Percentiles rank a stretch among this genome's conserved stretches.
phyloP scores from a whole-genome alignment of 768 basidiomycete genomes.

The Tulasnella sp. region DNA sequence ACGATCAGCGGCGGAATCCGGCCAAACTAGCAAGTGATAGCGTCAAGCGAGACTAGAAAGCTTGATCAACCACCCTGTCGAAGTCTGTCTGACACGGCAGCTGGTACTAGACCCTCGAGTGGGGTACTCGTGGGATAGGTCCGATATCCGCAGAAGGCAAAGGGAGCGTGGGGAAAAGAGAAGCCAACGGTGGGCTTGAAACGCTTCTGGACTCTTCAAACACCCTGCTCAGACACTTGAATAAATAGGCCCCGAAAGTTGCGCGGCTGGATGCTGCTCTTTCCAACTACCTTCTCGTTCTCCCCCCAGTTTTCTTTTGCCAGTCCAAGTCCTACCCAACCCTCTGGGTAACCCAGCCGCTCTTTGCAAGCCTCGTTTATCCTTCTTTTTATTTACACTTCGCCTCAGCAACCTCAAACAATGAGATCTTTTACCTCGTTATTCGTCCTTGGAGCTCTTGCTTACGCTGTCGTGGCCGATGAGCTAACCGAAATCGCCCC shows the following conservation, averaged over 20 bases:
- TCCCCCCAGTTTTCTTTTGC: not conserved
- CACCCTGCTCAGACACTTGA: not conserved
- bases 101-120: too few species aligned
- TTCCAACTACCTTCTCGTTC: not conserved
- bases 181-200: not conserved
- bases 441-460: not conserved
- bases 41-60: too few species aligned
- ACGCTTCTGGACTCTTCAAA: not conserved
- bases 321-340: not conserved
- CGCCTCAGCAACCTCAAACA: not conserved
- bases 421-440: conserved; percentile 31
- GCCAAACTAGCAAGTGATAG: too few species aligned
- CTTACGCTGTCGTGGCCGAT: not conserved
- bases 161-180: not conserved
- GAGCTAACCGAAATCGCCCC: conserved; percentile 4
- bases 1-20: too few species aligned
- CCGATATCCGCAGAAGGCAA: not conserved
- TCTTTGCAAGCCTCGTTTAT: not conserved
- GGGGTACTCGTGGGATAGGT: too few species aligned
- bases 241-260: not conserved
- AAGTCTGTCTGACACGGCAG: too few species aligned
- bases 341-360: conserved; percentile 3
- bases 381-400: not conserved
- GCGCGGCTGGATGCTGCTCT: not conserved
- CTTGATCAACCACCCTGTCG: too few species aligned